phyloP scores from a whole-genome alignment of 2,329 filamentous ascomycete species.

The Scytalidium sp. region DNA sequence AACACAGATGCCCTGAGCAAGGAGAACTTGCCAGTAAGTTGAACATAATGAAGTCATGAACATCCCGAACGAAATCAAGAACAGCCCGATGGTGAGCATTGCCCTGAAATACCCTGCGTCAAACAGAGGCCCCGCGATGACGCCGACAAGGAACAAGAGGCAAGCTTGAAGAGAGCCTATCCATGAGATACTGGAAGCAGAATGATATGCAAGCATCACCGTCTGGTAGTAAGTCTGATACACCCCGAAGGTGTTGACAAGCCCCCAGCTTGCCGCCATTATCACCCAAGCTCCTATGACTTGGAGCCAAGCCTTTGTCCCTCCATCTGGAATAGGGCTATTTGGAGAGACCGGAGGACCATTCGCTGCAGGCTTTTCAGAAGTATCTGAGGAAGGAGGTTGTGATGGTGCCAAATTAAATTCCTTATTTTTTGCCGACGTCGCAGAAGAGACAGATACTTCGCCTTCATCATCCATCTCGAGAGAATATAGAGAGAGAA shows the following conservation, averaged over 20 bases:
- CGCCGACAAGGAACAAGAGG: too few relatives aligned
- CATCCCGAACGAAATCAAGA: constrained; percentile 42
- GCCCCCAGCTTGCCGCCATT: constrained; percentile 12
- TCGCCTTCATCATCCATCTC: too few relatives aligned
- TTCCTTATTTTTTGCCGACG: too few relatives aligned
- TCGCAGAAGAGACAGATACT: too few relatives aligned
- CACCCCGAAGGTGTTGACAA: constrained; percentile 30
- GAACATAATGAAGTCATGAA: constrained; percentile 36
- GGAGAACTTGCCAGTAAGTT: constrained; percentile 41
- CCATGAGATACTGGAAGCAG: constrained; percentile 40
- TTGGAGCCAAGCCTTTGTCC: constrained; percentile 26
- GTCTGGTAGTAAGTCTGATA: constrained; percentile 52
- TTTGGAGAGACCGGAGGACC: too few relatives aligned
- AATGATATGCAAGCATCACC: constrained; percentile 30
- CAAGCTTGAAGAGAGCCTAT: constrained; percentile 45
- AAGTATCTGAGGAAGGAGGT: too few relatives aligned
- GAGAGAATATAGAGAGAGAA: too few relatives aligned
- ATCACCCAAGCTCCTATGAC: constrained; percentile 33
- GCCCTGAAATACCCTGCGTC: constrained; percentile 42
- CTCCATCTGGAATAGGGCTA: constrained; percentile 27
- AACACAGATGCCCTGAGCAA: constrained; percentile 42
- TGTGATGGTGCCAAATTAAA: too few relatives aligned
- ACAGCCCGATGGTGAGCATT: constrained; percentile 35
- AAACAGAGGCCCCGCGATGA: constrained; percentile 41
- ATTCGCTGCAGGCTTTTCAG: too few relatives aligned